Evolutionary conservation across 2,329 filamentous ascomycete genomes (phyloP), one percentile per base, ranked within the genome.

Genomic region (Aspergillus viridinutans): DNA sequence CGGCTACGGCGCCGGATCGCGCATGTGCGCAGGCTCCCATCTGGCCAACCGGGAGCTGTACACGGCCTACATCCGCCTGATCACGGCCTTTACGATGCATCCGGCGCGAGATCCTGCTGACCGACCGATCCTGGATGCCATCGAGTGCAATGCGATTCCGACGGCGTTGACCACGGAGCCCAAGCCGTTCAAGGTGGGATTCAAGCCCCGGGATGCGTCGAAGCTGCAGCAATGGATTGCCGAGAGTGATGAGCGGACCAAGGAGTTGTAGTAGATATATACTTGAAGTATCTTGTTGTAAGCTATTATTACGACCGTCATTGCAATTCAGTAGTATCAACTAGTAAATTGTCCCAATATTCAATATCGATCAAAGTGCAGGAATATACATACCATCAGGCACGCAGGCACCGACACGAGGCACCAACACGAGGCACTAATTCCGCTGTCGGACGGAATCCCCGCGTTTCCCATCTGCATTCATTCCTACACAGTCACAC

Each of bases 1-100:
- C 64, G 83, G 75, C 9, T 88, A 85, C 59, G 85, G 85, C 2
- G 84, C 85, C 0, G 85, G 85, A 1, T 82, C 81, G 2, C 78
- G 85, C 40, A 86, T 87, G 80, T 88, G 85, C 65, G 82, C 81
- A 0, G 85, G 85, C 20, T 83, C 80, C 1, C 85, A 86, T 61
- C 77, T 88, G 8, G 85, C 82, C 3, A 86, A 86, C 67, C 80
- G 85, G 2, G 83, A 87, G 66, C 78, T 87, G 0, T 88, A 81
- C 71, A 84, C 82, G 1, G 82, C 82, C 0, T 85, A 83, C 58
- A 72, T 86, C 32, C 77, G 85, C 0, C 71, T 87, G 42, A 81
- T 87, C 58, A 81, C 78, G 0, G 83, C 83, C 0, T 87, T 87
- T 62, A 70, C 80, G 26, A 81, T 87, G 55, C 72, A 78, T 2